Conservation (phyloP, 2,329 filamentous ascomycete species). For the Pestalotiopsis sp. region DNA sequence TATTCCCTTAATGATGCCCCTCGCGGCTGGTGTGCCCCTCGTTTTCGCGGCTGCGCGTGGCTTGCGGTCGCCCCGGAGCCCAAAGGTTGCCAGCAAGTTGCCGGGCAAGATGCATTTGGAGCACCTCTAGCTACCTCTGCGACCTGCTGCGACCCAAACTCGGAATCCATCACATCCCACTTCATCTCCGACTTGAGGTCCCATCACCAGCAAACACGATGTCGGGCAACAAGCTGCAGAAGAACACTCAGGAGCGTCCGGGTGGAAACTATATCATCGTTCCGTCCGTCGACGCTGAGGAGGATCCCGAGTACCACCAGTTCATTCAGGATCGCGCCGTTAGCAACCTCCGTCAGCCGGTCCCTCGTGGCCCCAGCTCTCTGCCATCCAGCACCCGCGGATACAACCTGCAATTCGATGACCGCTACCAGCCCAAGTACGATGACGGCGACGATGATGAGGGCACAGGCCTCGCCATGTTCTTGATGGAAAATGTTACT, state of each 20-base stretch:
- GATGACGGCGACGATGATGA: neutral
- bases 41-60: neutral
- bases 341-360: neutral
- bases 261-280: neutral
- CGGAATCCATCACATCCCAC: neutral
- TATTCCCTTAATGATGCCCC: neutral
- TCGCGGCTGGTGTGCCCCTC: slow-evolving; percentile 5
- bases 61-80: neutral
- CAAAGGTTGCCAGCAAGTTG: neutral
- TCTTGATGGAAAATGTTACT: neutral
- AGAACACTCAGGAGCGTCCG: neutral
- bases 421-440: neutral
- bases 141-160: neutral
- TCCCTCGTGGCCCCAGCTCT: neutral
- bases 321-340: neutral
- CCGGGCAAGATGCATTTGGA: neutral
- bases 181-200: neutral
- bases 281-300: neutral
- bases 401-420: neutral
- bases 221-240: neutral
- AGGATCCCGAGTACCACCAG: neutral
- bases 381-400: neutral
- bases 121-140: neutral
- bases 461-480: neutral
- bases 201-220: neutral